These are phyloP conservation scores for Candida ipomoeae DNA, from an alignment of 805 yeast genomes.

Conservation along the genomic window DNA sequence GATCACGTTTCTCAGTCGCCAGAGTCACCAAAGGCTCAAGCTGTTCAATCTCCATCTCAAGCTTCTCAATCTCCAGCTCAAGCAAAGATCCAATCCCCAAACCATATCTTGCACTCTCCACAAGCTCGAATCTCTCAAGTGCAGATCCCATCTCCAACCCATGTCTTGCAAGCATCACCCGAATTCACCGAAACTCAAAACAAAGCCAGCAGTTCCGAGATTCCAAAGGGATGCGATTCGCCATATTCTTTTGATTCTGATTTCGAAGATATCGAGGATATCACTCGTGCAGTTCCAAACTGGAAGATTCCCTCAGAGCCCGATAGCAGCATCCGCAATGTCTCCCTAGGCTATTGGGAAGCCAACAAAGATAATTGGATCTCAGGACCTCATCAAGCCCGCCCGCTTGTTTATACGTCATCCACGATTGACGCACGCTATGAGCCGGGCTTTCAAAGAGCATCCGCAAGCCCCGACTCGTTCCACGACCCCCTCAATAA, in stretches of 20 bases:
- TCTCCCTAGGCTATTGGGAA: conserved; percentile 34
- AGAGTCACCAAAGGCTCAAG: too few relatives aligned
- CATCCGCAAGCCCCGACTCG: not conserved
- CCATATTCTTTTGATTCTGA: not conserved
- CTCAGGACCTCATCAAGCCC: conserved; percentile 19
- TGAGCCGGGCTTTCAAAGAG: not conserved
- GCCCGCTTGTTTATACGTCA: conserved; percentile 28
- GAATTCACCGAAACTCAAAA: not conserved
- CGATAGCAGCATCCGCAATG: conserved; percentile 10
- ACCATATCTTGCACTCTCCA: not conserved
- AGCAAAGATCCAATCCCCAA: too few relatives aligned
- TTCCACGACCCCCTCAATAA: not conserved
- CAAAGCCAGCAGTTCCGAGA: not conserved
- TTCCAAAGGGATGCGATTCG: not conserved
- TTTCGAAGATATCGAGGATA: conserved; percentile 14
- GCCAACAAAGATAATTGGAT: conserved; percentile 22
- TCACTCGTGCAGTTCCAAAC: conserved; percentile 6
- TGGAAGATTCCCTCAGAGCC: not conserved
- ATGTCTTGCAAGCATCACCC: not conserved
- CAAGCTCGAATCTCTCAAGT: not conserved
- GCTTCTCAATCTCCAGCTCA: too few relatives aligned
- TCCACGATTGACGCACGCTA: conserved; percentile 1
- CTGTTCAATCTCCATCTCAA: too few relatives aligned
- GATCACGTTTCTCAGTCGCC: too few relatives aligned
- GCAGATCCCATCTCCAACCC: too few relatives aligned